phyloP scores from a whole-genome alignment of 257 asterid genomes.

The Solanum okadae region DNA sequence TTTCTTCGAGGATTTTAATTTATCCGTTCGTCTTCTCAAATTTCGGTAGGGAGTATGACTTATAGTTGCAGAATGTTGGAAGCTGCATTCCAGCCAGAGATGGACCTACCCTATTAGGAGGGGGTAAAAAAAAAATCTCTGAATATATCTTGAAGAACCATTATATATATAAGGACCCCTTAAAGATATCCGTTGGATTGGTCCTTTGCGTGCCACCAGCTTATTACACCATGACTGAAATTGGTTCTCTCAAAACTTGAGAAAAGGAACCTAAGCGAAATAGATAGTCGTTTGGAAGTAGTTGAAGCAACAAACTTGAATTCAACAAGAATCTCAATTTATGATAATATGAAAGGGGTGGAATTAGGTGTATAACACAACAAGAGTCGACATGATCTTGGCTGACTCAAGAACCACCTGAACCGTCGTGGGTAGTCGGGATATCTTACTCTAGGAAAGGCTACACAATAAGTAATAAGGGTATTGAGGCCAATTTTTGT shows the following conservation, averaged over 20 bases:
- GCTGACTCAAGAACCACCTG: not conserved
- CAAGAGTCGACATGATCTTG: not conserved
- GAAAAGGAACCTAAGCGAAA: not conserved
- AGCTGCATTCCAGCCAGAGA: not conserved
- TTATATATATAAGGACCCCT: not conserved
- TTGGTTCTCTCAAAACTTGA: too few relatives aligned
- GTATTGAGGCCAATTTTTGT: not conserved
- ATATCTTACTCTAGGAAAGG: not conserved
- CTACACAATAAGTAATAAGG: not conserved
- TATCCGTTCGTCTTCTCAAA: not conserved
- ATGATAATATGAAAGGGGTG: too few relatives aligned
- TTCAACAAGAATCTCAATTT: not conserved
- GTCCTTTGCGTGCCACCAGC: not conserved
- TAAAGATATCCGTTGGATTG: not conserved
- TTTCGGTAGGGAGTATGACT: not conserved
- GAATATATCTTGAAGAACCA: not conserved
- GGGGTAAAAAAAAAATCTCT: not conserved
- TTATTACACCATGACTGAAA: too few relatives aligned
- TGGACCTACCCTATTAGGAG: not conserved
- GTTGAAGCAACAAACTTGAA: not conserved
- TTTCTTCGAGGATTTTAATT: rapidly evolving
- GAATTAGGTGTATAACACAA: not conserved
- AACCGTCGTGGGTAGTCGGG: not conserved
- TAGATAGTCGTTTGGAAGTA: too few relatives aligned
- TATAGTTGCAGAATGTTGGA: not conserved